Evolutionary conservation across 352 stramenopile genomes (phyloP).

Genomic region (Peronospora belbahrii): DNA sequence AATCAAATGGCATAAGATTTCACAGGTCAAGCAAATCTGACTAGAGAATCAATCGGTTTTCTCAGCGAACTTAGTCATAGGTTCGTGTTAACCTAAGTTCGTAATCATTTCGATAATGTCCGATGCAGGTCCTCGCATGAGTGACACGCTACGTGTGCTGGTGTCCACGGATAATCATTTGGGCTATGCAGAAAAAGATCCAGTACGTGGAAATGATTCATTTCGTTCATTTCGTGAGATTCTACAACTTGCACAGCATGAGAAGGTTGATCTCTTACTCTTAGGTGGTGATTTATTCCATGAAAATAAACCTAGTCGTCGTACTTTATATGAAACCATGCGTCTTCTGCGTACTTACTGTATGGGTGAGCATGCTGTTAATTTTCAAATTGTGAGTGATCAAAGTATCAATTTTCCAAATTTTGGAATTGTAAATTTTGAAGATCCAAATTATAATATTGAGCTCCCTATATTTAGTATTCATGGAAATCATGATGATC

Average conservation of each 20-base stretch:
- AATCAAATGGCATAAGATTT: too few species aligned
- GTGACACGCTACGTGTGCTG: constrained; percentile 81
- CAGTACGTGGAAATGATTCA: constrained; percentile 91
- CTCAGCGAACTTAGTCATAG: too few species aligned
- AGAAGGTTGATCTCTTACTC: constrained; percentile 89
- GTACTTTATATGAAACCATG: constrained; percentile 96
- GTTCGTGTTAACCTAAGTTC: too few species aligned
- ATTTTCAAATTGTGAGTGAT: constrained; percentile 88
- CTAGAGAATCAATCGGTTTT: too few species aligned
- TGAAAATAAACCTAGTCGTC: constrained; percentile 96
- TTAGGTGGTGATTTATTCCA: constrained; percentile 98
- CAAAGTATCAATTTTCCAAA: constrained; percentile 87
- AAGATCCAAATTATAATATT: constrained; percentile 92
- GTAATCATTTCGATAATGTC: not conserved
- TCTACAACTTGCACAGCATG: constrained; percentile 50
- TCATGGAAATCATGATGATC: constrained; percentile 99
- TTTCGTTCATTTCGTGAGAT: constrained; percentile 88
- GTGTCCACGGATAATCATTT: constrained; percentile 99
- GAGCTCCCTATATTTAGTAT: constrained; percentile 97
- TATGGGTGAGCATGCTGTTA: constrained; percentile 83
- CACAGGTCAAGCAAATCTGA: too few species aligned
- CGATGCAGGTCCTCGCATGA: constrained; percentile 10
- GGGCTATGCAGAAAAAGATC: constrained; percentile 93
- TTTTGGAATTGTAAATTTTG: constrained; percentile 93
- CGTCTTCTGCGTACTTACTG: constrained; percentile 92